These are phyloP conservation scores for Medicago arabica DNA, from an alignment of 306 rosid species.

Conservation along the genomic window DNA sequence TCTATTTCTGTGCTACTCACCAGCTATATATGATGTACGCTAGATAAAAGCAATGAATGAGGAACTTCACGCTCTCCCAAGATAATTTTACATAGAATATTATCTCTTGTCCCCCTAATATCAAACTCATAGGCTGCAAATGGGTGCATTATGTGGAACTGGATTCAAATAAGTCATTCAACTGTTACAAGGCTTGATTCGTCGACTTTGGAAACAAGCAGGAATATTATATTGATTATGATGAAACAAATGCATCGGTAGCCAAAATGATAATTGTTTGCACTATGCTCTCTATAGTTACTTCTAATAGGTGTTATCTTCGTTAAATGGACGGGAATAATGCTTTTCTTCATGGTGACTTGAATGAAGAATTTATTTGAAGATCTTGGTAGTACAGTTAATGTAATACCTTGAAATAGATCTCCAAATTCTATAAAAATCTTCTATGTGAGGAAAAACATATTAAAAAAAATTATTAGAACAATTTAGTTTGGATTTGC, in stretches of 20 bases:
- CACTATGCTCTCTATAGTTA: background rate
- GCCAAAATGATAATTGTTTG: background rate
- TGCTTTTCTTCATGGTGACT: background rate
- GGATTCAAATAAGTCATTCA: background rate
- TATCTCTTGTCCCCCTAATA: background rate
- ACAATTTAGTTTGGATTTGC: no score
- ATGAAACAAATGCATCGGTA: background rate
- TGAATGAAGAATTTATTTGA: background rate
- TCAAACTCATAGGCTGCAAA: background rate
- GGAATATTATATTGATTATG: no score
- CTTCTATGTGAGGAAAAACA: no score
- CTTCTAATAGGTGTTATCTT: no score
- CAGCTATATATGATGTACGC: background rate
- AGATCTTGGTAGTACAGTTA: no score
- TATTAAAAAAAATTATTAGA: no score
- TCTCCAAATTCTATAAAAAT: no score
- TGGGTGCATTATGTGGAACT: background rate
- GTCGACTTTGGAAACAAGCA: background rate
- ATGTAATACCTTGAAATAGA: no score
- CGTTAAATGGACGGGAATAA: no score
- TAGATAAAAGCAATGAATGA: background rate
- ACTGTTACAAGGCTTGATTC: background rate
- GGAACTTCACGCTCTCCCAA: background rate
- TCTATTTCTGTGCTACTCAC: no score
- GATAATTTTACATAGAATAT: background rate